Base-by-base conservation (phyloP, 176 grass and related monocot genomes). In the Zoysia pacifica region DNA sequence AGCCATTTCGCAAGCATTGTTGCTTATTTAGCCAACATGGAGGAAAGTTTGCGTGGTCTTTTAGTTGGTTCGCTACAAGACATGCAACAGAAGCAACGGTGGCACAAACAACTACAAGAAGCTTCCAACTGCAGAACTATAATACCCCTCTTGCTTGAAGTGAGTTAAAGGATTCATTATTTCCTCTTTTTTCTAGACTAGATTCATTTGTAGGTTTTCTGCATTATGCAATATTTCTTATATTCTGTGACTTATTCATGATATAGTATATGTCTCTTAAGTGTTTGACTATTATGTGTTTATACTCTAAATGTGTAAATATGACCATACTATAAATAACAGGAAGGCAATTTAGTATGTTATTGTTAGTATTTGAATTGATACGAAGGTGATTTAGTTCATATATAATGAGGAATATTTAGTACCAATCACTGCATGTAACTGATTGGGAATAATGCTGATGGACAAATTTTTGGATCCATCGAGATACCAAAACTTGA, bases 1-100 rank as follows among this genome's bases (percentile, higher is more conserved):
- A 93, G 76, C 70, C 86, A 99, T 65, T 83, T 95, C 51, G 79
- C 90, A 67, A 83, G 84, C 48, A 87, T 99, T 55, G 78, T 79
- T 79, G 80, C 88, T 81, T 88, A 95, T 90, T 73, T 99, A 59
- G 82, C 88, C 66, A 89, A 92, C 86, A 99, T 99, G 88, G 96
- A 99, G 90, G 90, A 95, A 76, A 89, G 87, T 87, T 91, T 99
- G 78, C 69, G 35, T 81, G 96, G 90, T 46, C 88, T 99, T 44
- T 75, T 91, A 84, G 84, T 81, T 70, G 90, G 96, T 75, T 61
- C 84, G 8, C 85, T 99, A 52, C 68, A 87, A 76, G 88, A 95
- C 64, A 56, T 41, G 16, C 54, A 99, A 35, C 91, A 87, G 64
- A 95, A 82, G 70, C 11, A 84, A 73, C 83, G 63, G 18, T 99